These are phyloP conservation scores for Rhytidiadelphus loreus DNA, from an alignment of 225 moss, liverwort and hornwort genomes.

Conservation along the genomic window DNA sequence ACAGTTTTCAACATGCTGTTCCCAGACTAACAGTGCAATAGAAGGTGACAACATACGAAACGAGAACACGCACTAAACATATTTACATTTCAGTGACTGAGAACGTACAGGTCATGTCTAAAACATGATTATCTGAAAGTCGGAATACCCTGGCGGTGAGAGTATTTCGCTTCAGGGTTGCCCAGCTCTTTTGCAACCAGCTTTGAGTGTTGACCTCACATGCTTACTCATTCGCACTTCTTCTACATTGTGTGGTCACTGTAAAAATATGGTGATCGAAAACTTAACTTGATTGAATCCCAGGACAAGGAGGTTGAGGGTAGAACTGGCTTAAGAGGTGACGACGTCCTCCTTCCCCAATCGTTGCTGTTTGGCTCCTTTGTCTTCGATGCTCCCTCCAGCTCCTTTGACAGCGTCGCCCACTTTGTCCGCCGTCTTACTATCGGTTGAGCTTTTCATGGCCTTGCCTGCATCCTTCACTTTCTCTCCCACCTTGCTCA, in stretches of 20 bases:
- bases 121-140: background rate
- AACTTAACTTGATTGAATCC: background rate
- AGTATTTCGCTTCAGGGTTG: background rate
- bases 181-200: background rate
- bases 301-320: background rate
- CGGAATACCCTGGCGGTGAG: background rate
- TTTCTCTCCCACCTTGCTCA: conserved; percentile 19
- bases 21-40: background rate
- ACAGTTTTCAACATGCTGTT: background rate
- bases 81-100: background rate
- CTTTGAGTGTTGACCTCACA: background rate
- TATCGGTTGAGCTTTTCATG: conserved; percentile 11
- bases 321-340: conserved; percentile 4
- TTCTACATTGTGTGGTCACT: background rate
- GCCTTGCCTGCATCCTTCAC: conserved; percentile 21
- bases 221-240: background rate
- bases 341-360: conserved; percentile 26
- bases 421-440: background rate
- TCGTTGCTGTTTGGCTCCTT: background rate
- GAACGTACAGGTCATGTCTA: background rate
- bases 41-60: background rate
- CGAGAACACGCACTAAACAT: background rate
- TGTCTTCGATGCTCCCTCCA: conserved; percentile 9
- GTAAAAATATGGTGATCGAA: background rate
- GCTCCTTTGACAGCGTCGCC: conserved; percentile 27